These are phyloP conservation scores for Microdochium bolleyi DNA, from an alignment of 2,329 filamentous ascomycete species.

Conservation along the genomic window DNA sequence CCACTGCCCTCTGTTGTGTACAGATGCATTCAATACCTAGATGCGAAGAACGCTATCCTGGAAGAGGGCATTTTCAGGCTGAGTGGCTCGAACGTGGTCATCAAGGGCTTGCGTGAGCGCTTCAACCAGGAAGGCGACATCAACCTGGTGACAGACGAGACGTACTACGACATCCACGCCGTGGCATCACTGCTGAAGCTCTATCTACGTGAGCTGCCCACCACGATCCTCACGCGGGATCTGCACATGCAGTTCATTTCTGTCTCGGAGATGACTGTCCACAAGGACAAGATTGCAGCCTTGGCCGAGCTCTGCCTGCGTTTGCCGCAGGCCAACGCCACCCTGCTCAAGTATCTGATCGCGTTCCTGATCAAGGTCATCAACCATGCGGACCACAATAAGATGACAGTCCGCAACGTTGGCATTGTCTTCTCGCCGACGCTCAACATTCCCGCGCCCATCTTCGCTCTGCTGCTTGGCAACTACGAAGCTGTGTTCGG, in stretches of 20 bases:
- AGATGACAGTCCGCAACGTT: slow-evolving; percentile 97
- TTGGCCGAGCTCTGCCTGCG: slow-evolving; percentile 73
- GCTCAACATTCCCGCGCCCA: slow-evolving; percentile 87
- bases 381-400: slow-evolving; percentile 83
- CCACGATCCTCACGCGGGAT: slow-evolving; percentile 84
- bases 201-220: slow-evolving; percentile 86
- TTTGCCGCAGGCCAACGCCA: slow-evolving; percentile 72
- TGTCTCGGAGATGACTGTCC: slow-evolving; percentile 71
- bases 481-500: slow-evolving; percentile 86
- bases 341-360: slow-evolving; percentile 76
- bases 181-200: slow-evolving; percentile 90
- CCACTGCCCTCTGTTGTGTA: slow-evolving; percentile 89
- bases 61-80: slow-evolving; percentile 97
- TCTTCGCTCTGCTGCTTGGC: slow-evolving; percentile 89
- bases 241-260: slow-evolving; percentile 82
- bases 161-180: slow-evolving; percentile 92
- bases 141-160: slow-evolving; percentile 72
- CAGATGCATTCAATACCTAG: slow-evolving; percentile 88
- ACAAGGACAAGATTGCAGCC: slow-evolving; percentile 66
- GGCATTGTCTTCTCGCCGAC: slow-evolving; percentile 98
- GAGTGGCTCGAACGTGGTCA: slow-evolving; percentile 92
- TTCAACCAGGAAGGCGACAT: slow-evolving; percentile 93
- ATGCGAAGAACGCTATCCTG: slow-evolving; percentile 67
- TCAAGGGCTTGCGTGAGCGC: slow-evolving; percentile 81
- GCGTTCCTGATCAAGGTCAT: slow-evolving; percentile 88